These are phyloP conservation scores for Apiotrichum domesticum DNA, from an alignment of 1,284 basidiomycete genomes.

Conservation along the genomic window DNA sequence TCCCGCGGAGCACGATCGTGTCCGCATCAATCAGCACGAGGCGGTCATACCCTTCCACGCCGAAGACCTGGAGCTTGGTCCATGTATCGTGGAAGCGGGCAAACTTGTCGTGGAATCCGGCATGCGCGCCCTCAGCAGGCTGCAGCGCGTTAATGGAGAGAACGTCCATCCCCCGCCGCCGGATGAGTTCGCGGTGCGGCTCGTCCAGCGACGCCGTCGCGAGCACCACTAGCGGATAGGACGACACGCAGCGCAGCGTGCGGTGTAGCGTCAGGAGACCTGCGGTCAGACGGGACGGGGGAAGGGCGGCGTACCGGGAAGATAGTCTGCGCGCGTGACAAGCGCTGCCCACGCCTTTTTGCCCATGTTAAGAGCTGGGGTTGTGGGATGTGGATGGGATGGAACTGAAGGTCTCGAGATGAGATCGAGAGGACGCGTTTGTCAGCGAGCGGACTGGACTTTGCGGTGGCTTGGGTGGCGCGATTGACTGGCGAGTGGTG, in stretches of 20 bases:
- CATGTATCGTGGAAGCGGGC: slow-evolving; percentile 75
- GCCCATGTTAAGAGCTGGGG: background rate
- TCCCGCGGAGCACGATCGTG: slow-evolving; percentile 79
- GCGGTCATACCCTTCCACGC: slow-evolving; percentile 68
- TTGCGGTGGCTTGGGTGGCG: no score
- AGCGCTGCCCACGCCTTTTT: slow-evolving; percentile 57
- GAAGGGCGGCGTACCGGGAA: slow-evolving; percentile 46
- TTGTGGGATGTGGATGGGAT: background rate
- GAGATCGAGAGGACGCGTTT: background rate
- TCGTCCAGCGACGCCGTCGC: slow-evolving; percentile 59
- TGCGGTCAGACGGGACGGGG: background rate
- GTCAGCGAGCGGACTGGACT: background rate
- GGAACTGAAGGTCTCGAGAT: no score
- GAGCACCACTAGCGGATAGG: slow-evolving; percentile 77
- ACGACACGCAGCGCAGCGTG: slow-evolving; percentile 60
- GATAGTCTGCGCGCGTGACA: slow-evolving; percentile 61
- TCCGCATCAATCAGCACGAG: slow-evolving; percentile 82
- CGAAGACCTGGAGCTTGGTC: slow-evolving; percentile 81
- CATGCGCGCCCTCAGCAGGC: slow-evolving; percentile 54
- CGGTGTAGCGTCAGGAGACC: slow-evolving; percentile 62
- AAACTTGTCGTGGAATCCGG: slow-evolving; percentile 33
- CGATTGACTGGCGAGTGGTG: no score
- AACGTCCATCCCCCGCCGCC: slow-evolving; percentile 54
- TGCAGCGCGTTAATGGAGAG: slow-evolving; percentile 58
- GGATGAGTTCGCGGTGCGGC: slow-evolving; percentile 55